These are phyloP conservation scores for Diutina neorugosa DNA, from an alignment of 1,139 yeast genomes.

Conservation along the genomic window DNA sequence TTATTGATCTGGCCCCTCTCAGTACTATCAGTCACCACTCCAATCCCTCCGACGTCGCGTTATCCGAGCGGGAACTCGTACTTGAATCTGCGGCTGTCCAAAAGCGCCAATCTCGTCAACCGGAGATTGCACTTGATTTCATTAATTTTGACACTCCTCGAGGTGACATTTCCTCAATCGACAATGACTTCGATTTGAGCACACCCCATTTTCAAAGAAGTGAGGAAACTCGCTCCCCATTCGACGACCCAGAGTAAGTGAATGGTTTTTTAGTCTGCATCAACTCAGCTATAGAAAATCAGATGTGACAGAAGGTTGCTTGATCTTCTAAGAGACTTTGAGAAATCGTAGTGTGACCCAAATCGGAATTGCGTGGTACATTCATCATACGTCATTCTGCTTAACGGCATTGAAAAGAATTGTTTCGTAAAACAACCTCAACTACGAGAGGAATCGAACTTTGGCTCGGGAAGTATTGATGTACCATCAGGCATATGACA, in stretches of 20 bases:
- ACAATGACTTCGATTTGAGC: not conserved
- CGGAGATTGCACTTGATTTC: not conserved
- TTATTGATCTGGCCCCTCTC: not conserved
- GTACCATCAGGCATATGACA: too few species aligned
- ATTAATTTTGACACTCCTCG: constrained; percentile 1
- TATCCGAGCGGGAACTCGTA: constrained; percentile 1
- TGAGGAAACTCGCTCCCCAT: not conserved
- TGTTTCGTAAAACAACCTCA: too few species aligned
- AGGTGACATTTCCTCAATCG: not conserved
- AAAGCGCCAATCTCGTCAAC: not conserved
- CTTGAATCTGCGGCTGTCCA: not conserved
- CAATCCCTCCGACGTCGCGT: not conserved
- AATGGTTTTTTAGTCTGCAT: not conserved
- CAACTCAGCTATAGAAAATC: not conserved
- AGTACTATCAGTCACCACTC: not conserved
- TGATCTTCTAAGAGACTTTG: too few species aligned
- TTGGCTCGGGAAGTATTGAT: too few species aligned
- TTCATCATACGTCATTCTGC: too few species aligned
- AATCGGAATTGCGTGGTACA: too few species aligned
- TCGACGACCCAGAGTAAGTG: not conserved
- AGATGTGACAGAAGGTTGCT: too few species aligned
- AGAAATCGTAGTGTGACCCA: too few species aligned
- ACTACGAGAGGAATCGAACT: too few species aligned
- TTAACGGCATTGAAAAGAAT: too few species aligned
- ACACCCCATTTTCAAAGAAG: not conserved